phyloP scores from a whole-genome alignment of 2,329 filamentous ascomycete species.

The Aaosphaeria pasadenensis region DNA sequence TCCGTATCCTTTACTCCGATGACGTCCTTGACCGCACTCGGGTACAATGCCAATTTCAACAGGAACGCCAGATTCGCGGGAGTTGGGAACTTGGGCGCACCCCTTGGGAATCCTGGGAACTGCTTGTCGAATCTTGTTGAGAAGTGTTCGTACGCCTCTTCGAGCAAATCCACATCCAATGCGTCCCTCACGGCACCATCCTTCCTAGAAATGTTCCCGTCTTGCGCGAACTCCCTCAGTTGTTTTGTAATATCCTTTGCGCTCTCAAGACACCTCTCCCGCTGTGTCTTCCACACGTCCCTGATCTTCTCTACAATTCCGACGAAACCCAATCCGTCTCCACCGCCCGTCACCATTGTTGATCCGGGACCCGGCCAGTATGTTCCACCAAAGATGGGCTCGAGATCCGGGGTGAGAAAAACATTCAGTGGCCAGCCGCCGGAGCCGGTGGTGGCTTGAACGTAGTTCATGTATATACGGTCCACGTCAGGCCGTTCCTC shows the following conservation, averaged over 20 bases:
- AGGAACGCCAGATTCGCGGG: conserved; percentile 82
- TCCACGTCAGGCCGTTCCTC: conserved; percentile 94
- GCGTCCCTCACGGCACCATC: conserved; percentile 58
- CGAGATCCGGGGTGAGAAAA: conserved; percentile 90
- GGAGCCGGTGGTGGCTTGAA: conserved; percentile 84
- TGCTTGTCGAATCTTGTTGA: conserved; percentile 73
- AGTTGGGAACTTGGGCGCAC: conserved; percentile 84
- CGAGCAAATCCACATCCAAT: conserved; percentile 84
- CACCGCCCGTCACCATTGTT: conserved; percentile 45
- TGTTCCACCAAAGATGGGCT: conserved; percentile 93
- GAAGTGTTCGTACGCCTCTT: conserved; percentile 78
- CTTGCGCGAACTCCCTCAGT: conserved; percentile 81
- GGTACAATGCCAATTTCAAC: conserved; percentile 69
- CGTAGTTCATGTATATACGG: conserved; percentile 97
- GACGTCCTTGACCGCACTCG: conserved; percentile 73
- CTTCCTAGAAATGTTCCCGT: conserved; percentile 63
- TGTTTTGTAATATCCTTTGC: conserved; percentile 79
- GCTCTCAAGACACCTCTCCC: conserved; percentile 76
- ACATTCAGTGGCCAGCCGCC: conserved; percentile 96
- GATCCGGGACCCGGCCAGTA: conserved; percentile 87
- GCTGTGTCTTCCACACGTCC: conserved; percentile 76
- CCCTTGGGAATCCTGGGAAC: conserved; percentile 69
- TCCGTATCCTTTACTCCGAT: conserved; percentile 77
- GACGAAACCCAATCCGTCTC: conserved; percentile 72
- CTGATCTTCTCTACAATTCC: conserved; percentile 76